Evolutionary conservation across 441 rosid species (phyloP), one percentile per base, ranked within the genome.

Genomic region (Euphorbia schlechtendalii): DNA sequence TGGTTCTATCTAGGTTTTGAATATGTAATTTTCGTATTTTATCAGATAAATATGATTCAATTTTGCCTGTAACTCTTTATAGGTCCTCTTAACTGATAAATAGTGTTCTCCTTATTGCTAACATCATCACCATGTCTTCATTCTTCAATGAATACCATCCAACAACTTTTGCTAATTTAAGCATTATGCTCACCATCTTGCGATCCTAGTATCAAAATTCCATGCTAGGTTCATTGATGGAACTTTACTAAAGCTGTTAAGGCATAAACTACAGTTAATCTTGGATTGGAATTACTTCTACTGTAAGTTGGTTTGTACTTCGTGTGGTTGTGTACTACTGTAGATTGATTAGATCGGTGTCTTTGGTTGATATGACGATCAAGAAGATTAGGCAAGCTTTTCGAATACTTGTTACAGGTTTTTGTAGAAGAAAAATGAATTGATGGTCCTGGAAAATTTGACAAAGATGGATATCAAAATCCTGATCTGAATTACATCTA

Each of bases 141-240:
- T 66, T 79, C 79, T 46, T 77, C 89, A 89, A 52, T 85, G 86
- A 59, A 89, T 89, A 67, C 14, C 87, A 7, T 87, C 83, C 84
- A 55, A 80, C 9, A 78, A 87, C 8, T 88, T 92, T 56, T 54
- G 51, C 14, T 80, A 83, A 41, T 74, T 84, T 56, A 67, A 79
- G 56, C 77, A 82, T 5, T 69, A 77, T 69, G 71, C 88, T 53
- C 93, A 86, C 59, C 85, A 89, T 32, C 93, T 91, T 0, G 84
- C 90, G 32, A 81, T 87, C 11, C 79, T 86, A 22, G 75, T 84
- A 4, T 68, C 73, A 72, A 81, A 73, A 63, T 66, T n/a, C 89
- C 15, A 81, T 92, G 68, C 82, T 60, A 27, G 53, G 2, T 13
- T 22, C 14, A 12, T 60, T 54, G 66, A 53, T 51, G 57, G 57